A percentile compares a stretch with the other conserved stretches of the same genome.
These are phyloP conservation scores for Colletotrichum cordylinicola DNA, from an alignment of 2,329 filamentous ascomycete genomes.

Conservation along the genomic window DNA sequence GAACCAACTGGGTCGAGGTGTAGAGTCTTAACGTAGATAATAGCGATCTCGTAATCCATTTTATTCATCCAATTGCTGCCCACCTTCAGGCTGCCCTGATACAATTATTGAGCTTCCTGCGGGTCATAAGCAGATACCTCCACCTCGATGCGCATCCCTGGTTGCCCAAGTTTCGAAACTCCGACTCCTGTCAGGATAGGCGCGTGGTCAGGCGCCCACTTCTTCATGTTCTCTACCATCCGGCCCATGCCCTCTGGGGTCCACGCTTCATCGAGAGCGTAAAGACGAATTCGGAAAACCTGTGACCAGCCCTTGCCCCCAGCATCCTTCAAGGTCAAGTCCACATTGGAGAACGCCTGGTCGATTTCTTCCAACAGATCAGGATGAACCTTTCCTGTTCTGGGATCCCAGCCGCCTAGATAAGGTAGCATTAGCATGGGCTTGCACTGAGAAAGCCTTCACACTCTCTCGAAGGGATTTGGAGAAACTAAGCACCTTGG, in stretches of 20 bases:
- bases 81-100: background rate
- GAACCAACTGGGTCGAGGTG: background rate
- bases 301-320: constrained; percentile 54
- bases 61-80: background rate
- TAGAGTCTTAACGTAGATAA: background rate
- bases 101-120: background rate
- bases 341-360: constrained; percentile 54
- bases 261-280: constrained; percentile 34
- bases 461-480: background rate
- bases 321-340: constrained; percentile 44
- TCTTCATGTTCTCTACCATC: constrained; percentile 38
- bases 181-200: constrained; percentile 50
- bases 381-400: constrained; percentile 24
- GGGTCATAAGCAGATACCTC: constrained; percentile 42
- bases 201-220: constrained; percentile 45
- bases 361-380: constrained; percentile 42
- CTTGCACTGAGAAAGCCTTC: background rate
- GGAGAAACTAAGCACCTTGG: constrained; percentile 30
- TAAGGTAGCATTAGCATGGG: background rate
- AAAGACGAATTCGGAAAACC: constrained; percentile 46
- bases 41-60: background rate
- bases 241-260: constrained; percentile 32
- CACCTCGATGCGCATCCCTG: constrained; percentile 52
- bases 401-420: constrained; percentile 11
- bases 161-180: constrained; percentile 40